These are phyloP conservation scores for Aspergillus phoenicis DNA, from an alignment of 2,329 filamentous ascomycete genomes.

Conservation along the genomic window DNA sequence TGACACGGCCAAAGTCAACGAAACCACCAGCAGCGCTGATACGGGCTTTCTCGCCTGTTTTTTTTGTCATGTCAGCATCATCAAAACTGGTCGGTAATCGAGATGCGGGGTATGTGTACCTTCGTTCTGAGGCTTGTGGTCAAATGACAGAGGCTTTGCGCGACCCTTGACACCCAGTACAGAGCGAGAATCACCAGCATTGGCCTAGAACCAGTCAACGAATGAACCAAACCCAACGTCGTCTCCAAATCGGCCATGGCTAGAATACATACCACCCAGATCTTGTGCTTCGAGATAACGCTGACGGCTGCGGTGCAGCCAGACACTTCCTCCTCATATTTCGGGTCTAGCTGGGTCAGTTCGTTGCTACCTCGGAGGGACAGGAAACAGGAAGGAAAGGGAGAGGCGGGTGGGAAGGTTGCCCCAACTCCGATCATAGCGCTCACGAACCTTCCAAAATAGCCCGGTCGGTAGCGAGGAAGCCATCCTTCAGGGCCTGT, in stretches of 20 bases:
- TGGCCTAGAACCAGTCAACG: slow-evolving; percentile 65
- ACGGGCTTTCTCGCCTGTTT: slow-evolving; percentile 84
- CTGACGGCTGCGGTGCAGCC: slow-evolving; percentile 95
- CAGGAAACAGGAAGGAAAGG: neutral
- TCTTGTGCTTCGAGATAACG: slow-evolving; percentile 85
- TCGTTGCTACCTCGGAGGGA: neutral
- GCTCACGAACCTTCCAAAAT: slow-evolving; percentile 80
- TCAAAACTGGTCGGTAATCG: neutral
- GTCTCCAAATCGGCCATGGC: neutral
- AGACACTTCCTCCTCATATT: slow-evolving; percentile 96
- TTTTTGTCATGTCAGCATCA: slow-evolving; percentile 16
- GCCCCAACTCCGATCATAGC: neutral
- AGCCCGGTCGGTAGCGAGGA: slow-evolving; percentile 91
- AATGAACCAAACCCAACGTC: slow-evolving; percentile 13
- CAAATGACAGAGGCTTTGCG: slow-evolving; percentile 96
- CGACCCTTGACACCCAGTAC: slow-evolving; percentile 95
- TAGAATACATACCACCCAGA: slow-evolving; percentile 78
- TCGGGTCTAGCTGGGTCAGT: slow-evolving; percentile 68
- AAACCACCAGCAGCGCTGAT: slow-evolving; percentile 96
- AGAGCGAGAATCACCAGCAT: slow-evolving; percentile 92
- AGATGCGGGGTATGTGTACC: slow-evolving; percentile 53
- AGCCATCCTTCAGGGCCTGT: slow-evolving; percentile 95
- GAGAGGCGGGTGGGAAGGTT: neutral
- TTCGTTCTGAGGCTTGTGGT: slow-evolving; percentile 99
- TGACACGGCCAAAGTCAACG: slow-evolving; percentile 97